Conservation (phyloP, 208 protist species). For the Trypanosoma congolense region DNA sequence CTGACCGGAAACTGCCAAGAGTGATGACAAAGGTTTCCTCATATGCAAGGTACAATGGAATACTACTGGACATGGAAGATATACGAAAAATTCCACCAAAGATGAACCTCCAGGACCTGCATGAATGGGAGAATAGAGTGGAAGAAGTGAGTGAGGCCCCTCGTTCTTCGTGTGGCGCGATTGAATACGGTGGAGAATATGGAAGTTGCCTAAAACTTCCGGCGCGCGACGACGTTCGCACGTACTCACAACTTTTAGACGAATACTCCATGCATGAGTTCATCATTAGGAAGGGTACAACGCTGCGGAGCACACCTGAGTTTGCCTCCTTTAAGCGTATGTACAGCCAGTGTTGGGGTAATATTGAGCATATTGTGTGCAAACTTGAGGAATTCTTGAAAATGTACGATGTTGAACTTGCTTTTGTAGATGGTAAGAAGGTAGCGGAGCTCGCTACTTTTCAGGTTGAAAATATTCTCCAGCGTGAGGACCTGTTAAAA, state of each 20-base stretch:
- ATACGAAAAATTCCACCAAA: constrained; percentile 69
- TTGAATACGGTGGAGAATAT: background rate
- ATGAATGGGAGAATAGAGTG: constrained; percentile 62
- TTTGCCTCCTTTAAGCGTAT: constrained; percentile 89
- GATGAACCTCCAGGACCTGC: constrained; percentile 68
- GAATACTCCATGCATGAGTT: constrained; percentile 94
- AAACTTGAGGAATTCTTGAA: constrained; percentile 72
- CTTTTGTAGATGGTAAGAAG: constrained; percentile 87
- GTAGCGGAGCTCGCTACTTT: constrained; percentile 72
- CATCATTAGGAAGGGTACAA: constrained; percentile 86
- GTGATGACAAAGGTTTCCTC: constrained; percentile 70
- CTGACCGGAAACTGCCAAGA: background rate
- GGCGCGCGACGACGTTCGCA: constrained; percentile 65
- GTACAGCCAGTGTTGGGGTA: constrained; percentile 77
- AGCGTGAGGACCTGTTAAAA: constrained; percentile 49
- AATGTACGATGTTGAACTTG: constrained; percentile 79
- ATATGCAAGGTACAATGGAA: constrained; percentile 48
- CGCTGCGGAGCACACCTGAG: constrained; percentile 86
- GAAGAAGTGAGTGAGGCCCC: background rate
- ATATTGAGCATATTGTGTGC: constrained; percentile 72
- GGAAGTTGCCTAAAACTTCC: background rate
- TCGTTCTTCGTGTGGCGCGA: background rate
- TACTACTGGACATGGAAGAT: constrained; percentile 67
- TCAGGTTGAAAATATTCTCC: constrained; percentile 46
- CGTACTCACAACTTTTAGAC: constrained; percentile 89